Conservation (phyloP, 768 basidiomycete genomes). For the Naganishia friedmannii region DNA sequence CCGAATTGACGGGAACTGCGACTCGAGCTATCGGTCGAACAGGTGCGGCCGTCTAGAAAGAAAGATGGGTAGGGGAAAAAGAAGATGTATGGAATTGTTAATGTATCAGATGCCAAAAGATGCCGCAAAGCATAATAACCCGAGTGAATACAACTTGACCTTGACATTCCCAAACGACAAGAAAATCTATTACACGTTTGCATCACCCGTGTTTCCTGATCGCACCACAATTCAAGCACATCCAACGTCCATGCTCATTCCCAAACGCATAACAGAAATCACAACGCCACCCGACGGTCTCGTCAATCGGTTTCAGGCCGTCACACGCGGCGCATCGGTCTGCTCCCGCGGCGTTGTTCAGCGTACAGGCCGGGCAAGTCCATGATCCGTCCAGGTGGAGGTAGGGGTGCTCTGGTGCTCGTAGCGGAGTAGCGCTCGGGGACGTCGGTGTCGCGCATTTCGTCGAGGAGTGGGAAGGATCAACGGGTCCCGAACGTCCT, state of each 20-base stretch:
- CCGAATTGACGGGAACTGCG: constrained; percentile 44
- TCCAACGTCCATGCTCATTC: constrained; percentile 68
- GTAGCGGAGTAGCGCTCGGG: background rate
- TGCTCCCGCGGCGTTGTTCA: constrained; percentile 59
- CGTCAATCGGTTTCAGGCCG: constrained; percentile 52
- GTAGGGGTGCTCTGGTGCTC: background rate
- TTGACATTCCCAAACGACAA: background rate
- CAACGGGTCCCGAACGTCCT: too few species aligned
- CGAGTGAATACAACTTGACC: background rate
- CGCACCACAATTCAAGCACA: constrained; percentile 68
- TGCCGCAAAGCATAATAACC: background rate
- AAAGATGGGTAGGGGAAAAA: background rate
- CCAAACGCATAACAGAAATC: constrained; percentile 63
- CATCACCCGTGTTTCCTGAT: constrained; percentile 58
- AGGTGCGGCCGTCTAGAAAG: constrained; percentile 24
- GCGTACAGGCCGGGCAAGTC: constrained; percentile 61
- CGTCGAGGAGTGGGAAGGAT: background rate
- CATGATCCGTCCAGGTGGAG: constrained; percentile 34
- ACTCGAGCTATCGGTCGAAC: constrained; percentile 50
- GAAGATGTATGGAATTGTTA: background rate
- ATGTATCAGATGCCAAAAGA: background rate
- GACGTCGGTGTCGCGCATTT: background rate
- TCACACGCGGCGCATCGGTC: constrained; percentile 66
- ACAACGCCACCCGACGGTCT: constrained; percentile 63
- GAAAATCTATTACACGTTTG: background rate